These are phyloP conservation scores for Aspergillus ellipticus DNA, from an alignment of 495 filamentous ascomycete genomes.

Conservation along the genomic window DNA sequence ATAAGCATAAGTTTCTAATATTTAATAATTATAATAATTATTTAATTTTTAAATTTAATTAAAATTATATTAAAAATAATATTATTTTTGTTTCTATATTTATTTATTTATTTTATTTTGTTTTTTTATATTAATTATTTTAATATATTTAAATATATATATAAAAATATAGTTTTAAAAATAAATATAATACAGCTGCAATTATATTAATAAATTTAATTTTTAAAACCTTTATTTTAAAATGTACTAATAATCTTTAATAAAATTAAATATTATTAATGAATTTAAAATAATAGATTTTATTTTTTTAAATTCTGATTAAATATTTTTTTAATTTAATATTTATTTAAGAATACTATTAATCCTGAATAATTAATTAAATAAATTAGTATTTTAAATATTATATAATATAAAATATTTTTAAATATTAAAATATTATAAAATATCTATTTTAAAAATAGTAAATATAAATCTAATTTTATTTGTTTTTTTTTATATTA, in stretches of 20 bases:
- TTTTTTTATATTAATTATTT: too few species aligned
- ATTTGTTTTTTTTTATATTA: not conserved
- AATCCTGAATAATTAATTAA: not conserved
- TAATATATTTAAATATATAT: not conserved
- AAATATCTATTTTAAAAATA: not conserved
- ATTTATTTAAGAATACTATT: not conserved
- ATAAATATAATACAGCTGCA: not conserved
- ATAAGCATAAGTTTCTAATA: too few species aligned
- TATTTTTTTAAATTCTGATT: not conserved
- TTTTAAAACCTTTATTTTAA: not conserved
- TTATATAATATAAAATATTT: not conserved
- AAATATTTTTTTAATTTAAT: not conserved
- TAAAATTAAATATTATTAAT: not conserved
- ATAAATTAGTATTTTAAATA: not conserved
- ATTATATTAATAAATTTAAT: not conserved
- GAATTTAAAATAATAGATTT: slow-evolving; percentile 1
- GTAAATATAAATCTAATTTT: not conserved
- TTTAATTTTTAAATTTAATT: too few species aligned
- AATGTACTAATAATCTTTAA: not conserved
- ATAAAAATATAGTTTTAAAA: not conserved
- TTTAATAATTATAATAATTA: too few species aligned
- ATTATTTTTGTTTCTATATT: too few species aligned
- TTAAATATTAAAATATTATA: too few species aligned
- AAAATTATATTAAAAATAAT: too few species aligned
- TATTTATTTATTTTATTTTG: too few species aligned